Base-by-base conservation (phyloP, 1,139 yeast species). In the Citeromyces hawaiiensis region DNA sequence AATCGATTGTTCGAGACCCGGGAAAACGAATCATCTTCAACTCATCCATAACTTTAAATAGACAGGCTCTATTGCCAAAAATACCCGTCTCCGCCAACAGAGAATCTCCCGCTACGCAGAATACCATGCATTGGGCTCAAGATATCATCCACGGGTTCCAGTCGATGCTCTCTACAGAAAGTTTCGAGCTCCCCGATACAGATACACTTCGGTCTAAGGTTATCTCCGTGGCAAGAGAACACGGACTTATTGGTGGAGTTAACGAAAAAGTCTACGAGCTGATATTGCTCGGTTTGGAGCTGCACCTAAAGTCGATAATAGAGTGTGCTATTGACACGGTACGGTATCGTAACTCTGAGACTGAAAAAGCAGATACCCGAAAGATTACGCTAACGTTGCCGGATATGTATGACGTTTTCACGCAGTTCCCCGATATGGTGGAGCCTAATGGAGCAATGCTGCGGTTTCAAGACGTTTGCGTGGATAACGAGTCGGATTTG, bases 101-200 rank as follows among this genome's bases (percentile, higher is more conserved):
- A 44, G 75, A 56, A 46, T 34, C 44, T 17, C 35, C 42, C 15
- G 31, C 63, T 44, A 70, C 68, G 32, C 66, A 77, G 51, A 71
- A 76, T 57, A 63, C 87, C 48, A 71, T 76, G 41, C 81, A 81
- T 49, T 87, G 96, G 94, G 87, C 93, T 23, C 96, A 87, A 56
- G 98, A 93, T 55, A 87, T 91, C 19, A 72, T 82, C 39, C 88
- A 81, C 53, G 94, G 94, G n/a, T 74, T 86, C 41, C 86, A 85
- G 49, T 76, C 93, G 2, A 94, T 94, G 4, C 64, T 91, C 33
- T 72, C 93, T 1, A 68, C 86, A 1, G 95, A 88, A 48, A 68
- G 74, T 34, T 83, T 68, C 53, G 91, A 91, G 47, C 59, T 91
- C 11, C 97, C 97, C 0, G 97, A 91, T 49, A 65, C 70, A 35